phyloP scores from a whole-genome alignment of 371 early-diverging fungal genomes.

The Mucor velutinosus region DNA sequence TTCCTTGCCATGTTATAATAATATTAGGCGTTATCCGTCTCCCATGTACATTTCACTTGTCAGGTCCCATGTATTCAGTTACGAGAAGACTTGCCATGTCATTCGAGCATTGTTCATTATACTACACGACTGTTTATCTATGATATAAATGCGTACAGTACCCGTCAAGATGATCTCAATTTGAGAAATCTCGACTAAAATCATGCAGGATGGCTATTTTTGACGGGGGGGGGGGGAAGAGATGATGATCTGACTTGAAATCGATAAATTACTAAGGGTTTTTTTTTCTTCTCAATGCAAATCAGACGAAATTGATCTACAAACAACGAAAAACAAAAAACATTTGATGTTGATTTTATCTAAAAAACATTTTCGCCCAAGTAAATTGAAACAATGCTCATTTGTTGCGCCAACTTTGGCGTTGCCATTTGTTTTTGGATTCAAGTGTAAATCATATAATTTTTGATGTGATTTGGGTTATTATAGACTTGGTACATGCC shows the following conservation, averaged over 20 bases:
- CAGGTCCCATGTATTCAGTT: too few relatives aligned
- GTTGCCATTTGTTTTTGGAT: neutral
- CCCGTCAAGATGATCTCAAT: too few relatives aligned
- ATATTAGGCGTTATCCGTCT: too few relatives aligned
- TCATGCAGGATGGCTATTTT: neutral
- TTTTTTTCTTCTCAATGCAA: neutral
- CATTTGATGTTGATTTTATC: neutral
- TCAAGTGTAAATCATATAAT: neutral
- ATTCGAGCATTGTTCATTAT: too few relatives aligned
- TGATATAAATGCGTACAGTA: too few relatives aligned
- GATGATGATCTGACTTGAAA: neutral
- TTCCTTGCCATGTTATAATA: too few relatives aligned
- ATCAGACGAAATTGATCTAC: conserved; percentile 1
- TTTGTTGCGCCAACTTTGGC: neutral
- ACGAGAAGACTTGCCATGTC: too few relatives aligned
- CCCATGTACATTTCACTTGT: too few relatives aligned
- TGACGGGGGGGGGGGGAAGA: neutral
- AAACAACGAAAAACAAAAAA: neutral
- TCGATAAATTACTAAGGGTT: neutral
- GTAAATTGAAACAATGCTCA: neutral
- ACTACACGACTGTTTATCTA: too few relatives aligned
- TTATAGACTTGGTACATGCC: too few relatives aligned
- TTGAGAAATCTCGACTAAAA: neutral
- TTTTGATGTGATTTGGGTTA: too few relatives aligned
- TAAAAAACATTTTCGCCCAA: neutral